Conservation (phyloP, 176 grass and related monocot species). For the Musa beccarii region DNA sequence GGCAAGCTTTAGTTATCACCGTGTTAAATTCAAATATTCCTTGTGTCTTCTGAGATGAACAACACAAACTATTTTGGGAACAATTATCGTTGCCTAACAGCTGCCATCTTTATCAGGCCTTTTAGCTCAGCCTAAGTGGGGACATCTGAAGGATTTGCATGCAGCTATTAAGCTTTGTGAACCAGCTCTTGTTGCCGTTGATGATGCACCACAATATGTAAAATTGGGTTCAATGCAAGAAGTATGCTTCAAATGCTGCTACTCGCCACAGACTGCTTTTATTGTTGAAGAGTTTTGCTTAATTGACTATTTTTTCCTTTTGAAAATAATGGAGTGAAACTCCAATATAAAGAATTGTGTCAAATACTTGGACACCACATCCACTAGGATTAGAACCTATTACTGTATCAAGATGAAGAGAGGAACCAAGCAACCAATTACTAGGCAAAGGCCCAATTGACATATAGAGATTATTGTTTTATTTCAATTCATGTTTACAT, state of each 20-base stretch:
- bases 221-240: slow-evolving; percentile 92
- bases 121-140: slow-evolving; percentile 87
- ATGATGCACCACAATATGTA: slow-evolving; percentile 70
- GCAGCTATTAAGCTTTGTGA: slow-evolving; percentile 85
- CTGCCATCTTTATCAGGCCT: slow-evolving; percentile 43
- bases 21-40: neutral
- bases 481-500: neutral
- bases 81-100: neutral
- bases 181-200: slow-evolving; percentile 73
- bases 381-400: too few relatives aligned
- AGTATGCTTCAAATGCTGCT: slow-evolving; percentile 31
- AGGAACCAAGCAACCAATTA: neutral
- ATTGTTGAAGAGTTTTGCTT: neutral
- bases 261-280: neutral
- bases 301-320: neutral
- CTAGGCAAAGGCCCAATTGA: neutral
- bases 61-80: neutral
- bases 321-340: neutral
- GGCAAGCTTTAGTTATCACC: neutral
- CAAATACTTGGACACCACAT: too few relatives aligned
- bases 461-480: neutral
- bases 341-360: too few relatives aligned
- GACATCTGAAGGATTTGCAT: slow-evolving; percentile 88
- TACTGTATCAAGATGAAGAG: neutral
- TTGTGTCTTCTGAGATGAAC: neutral